Evolutionary conservation across 1,284 basidiomycete species (phyloP).

Genomic region (Boletus smithii): DNA sequence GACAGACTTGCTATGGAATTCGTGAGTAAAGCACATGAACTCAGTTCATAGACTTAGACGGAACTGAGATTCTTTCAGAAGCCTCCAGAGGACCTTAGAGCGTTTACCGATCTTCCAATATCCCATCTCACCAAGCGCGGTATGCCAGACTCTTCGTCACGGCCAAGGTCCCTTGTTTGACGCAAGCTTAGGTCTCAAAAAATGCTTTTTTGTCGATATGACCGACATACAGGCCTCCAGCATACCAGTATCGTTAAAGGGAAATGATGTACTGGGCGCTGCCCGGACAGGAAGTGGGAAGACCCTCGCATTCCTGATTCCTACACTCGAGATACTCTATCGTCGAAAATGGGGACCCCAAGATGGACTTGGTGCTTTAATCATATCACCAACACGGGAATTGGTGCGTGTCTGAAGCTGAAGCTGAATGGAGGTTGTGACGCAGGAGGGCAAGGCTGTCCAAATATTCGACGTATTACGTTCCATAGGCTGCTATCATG

Average conservation of each 20-base stretch:
- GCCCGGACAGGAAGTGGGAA: conserved; percentile 83
- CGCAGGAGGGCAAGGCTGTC: conserved; percentile 59
- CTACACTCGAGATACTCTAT: conserved; percentile 73
- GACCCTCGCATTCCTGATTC: conserved; percentile 80
- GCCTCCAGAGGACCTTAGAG: conserved; percentile 42
- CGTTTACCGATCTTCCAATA: conserved; percentile 68
- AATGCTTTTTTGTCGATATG: conserved; percentile 81
- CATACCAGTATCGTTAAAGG: conserved; percentile 62
- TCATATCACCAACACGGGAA: conserved; percentile 95
- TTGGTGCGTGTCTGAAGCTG: conserved; percentile 51
- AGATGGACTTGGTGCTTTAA: conserved; percentile 87
- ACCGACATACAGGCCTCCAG: conserved; percentile 78
- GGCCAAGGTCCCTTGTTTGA: neutral
- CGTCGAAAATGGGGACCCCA: conserved; percentile 75
- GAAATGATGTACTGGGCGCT: conserved; percentile 71
- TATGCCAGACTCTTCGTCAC: conserved; percentile 25
- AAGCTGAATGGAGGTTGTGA: conserved; percentile 5
- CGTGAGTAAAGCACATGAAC: conserved; percentile 42
- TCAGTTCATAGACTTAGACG: conserved; percentile 1
- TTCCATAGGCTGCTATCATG: conserved; percentile 87
- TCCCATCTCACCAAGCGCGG: conserved; percentile 68
- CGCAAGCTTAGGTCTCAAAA: conserved; percentile 64
- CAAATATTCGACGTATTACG: conserved; percentile 97
- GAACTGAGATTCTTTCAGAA: conserved; percentile 39
- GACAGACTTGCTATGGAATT: conserved; percentile 53